Base-by-base conservation (phyloP, 257 asterid species). In the Ajuga chamaepitys region DNA sequence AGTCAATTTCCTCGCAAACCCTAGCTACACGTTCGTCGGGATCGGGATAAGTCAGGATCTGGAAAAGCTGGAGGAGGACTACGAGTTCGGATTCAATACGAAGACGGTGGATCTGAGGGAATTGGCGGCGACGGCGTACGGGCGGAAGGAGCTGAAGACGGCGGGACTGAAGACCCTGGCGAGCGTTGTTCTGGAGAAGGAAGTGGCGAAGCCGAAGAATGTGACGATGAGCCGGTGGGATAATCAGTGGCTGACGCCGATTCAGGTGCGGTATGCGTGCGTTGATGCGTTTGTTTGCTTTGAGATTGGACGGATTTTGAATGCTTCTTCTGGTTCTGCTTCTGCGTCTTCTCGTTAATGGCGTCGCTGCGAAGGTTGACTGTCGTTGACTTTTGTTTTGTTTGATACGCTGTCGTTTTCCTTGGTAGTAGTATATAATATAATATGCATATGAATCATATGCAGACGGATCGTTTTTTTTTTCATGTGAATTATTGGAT, bases 171-270 rank as follows among this genome's bases (percentile, higher is more conserved):
- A 83, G 74, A 34, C 11, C 14, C 24, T 87, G 73, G 73, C 78
- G 10, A 35, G 46, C 4, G 44, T 67, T 11, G 85, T 80, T 46
- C 67, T 85, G 75, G 78, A 30, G 14, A 76, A 53, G 32, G 81
- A 70, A 1, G 46, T 80, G 44, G 68, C 53, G 56, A 83, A 83
- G 76, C 85, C 84, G 45, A 57, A 50, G 67, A 14, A 34, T 1
- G 70, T 82, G 53, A 79, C 85, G 28, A 54, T 74, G 85, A 82
- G 89, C 60, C 18, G 66, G 25, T 85, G 93, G 93, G 84, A 85
- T 65, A 47, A 74, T 9, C 18, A 8, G 6, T 70, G 75, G 78
- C 78, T 85, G 28, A 59, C 60, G 55, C 78, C 59, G 42, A 17
- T 30, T 14, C 88, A 85, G 71, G 79, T 85, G 45, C 51, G 70